Evolutionary conservation across 2,329 filamentous ascomycete species (phyloP).

Genomic region (Aspergillus sp.): DNA sequence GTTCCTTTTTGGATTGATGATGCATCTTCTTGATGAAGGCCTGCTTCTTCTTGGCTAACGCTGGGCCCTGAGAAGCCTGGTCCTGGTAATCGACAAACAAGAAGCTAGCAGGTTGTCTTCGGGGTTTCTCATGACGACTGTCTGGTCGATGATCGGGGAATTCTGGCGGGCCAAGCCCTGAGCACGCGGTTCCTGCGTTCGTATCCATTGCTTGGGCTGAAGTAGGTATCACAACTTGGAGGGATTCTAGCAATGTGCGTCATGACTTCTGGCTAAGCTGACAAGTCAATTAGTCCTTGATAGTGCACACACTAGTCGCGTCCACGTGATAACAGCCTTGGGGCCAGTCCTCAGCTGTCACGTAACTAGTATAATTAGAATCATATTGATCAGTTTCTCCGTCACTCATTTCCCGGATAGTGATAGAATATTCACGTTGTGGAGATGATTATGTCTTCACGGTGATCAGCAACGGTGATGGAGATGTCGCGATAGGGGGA

Average conservation of each 20-base stretch:
- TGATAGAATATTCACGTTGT: too few relatives aligned
- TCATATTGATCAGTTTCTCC: too few relatives aligned
- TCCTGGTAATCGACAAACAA: background rate
- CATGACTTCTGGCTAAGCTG: too few relatives aligned
- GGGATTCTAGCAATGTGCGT: background rate
- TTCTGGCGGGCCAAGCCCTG: background rate
- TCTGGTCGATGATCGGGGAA: background rate
- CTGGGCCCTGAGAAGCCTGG: background rate
- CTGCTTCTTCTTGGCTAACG: background rate
- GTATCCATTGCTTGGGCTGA: background rate
- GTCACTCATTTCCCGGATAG: too few relatives aligned
- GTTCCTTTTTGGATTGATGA: background rate
- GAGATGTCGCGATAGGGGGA: too few relatives aligned
- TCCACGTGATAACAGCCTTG: too few relatives aligned
- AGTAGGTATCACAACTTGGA: background rate
- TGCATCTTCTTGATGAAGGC: background rate
- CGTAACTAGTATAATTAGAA: too few relatives aligned
- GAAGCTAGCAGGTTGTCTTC: background rate
- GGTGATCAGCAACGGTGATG: too few relatives aligned
- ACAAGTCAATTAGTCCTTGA: too few relatives aligned
- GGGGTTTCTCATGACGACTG: background rate
- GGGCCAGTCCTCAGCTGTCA: too few relatives aligned
- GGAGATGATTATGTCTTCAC: too few relatives aligned
- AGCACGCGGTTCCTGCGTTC: background rate
- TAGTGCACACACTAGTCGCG: too few relatives aligned